A percentile compares a stretch with the other conserved stretches of the same genome.
These are phyloP conservation scores for Medicago lupulina DNA, from an alignment of 306 rosid genomes.

Conservation along the genomic window DNA sequence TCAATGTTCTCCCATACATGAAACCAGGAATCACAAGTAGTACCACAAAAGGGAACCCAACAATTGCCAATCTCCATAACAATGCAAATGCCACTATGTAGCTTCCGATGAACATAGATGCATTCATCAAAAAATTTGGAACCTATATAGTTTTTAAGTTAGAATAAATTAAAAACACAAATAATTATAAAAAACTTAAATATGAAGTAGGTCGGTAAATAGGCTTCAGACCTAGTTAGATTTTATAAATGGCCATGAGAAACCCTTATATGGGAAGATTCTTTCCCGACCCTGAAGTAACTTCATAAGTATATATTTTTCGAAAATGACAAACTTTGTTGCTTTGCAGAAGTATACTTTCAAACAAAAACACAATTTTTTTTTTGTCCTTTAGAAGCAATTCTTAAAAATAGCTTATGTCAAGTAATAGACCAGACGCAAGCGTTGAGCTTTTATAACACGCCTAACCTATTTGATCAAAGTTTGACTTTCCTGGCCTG, in stretches of 20 bases:
- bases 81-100: conserved; percentile 70
- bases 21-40: conserved; percentile 83
- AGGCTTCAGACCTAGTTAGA: not conserved
- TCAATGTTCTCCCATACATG: conserved; percentile 77
- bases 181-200: not conserved
- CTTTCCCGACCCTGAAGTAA: too few species aligned
- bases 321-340: too few species aligned
- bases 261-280: not conserved
- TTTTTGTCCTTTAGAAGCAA: too few species aligned
- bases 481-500: not conserved
- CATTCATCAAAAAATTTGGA: conserved; percentile 81
- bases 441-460: not conserved
- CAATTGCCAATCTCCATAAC: conserved; percentile 78
- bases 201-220: not conserved
- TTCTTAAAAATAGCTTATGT: not conserved
- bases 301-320: too few species aligned
- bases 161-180: not conserved
- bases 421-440: not conserved
- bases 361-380: too few species aligned
- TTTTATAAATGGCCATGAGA: not conserved
- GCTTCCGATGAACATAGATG: conserved; percentile 70
- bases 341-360: too few species aligned
- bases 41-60: conserved; percentile 77
- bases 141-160: conserved; percentile 47
- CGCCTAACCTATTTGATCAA: not conserved